Evolutionary conservation across 179 eudicot species (phyloP).

Genomic region (Vitellaria paradoxa): DNA sequence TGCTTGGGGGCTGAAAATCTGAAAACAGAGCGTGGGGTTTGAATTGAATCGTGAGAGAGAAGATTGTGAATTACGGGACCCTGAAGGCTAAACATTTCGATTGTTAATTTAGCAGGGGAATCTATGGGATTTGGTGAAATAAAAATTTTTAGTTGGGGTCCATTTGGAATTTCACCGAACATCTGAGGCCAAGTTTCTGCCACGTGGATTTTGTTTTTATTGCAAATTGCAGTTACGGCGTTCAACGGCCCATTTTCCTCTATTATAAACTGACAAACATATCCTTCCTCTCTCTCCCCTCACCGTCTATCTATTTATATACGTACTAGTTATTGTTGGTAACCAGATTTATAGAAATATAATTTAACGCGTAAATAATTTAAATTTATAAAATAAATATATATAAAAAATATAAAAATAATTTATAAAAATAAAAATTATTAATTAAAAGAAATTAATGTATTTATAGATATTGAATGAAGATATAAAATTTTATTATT

Average conservation of each 20-base stretch:
- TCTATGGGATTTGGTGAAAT: not conserved
- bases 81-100: not conserved
- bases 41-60: not conserved
- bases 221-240: not conserved
- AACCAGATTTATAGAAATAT: no score
- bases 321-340: no score
- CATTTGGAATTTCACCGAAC: not conserved
- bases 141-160: not conserved
- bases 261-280: not conserved
- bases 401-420: no score
- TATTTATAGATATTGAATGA: no score
- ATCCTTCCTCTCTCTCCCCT: not conserved
- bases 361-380: no score
- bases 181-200: not conserved
- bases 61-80: not conserved
- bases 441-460: no score
- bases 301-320: no score
- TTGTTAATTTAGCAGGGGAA: not conserved
- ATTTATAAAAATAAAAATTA: not conserved
- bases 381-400: no score
- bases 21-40: not conserved
- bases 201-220: not conserved
- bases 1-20: not conserved
- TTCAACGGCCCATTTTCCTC: not conserved
- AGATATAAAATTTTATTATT: no score